Evolutionary conservation across 2,329 filamentous ascomycete genomes (phyloP), one percentile per base, ranked within the genome.

Genomic region (Emergomyces orientalis): DNA sequence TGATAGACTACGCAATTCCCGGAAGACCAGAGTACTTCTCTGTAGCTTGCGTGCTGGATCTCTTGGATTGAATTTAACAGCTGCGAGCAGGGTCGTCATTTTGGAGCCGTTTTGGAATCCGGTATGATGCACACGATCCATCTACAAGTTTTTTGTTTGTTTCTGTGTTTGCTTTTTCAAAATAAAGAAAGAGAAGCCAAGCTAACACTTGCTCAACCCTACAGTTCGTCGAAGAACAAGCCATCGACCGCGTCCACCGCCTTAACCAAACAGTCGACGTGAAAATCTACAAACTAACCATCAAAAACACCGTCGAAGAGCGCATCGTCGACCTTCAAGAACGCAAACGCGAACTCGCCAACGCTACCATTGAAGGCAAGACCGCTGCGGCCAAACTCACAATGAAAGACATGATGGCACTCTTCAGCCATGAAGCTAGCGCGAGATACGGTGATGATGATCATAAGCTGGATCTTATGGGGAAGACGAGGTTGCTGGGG

Each of bases 51-150:
- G 96, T 70, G 97, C 94, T 71, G 94, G 94, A 67, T 92, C 90
- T 59, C 77, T 99, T 55, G 94, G 94, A 2, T 84, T 99, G 34
- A 99, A 99, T 75, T 80, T 99, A 61, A 99, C 94, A 7, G 94
- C 92, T 0, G 94, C 94, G 11, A 94, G 89, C 65, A 84, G 94
- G 22, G 94, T 99, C 3, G 87, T 99, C 60, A 96, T 99, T 69
- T 81, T 99, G 52, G 94, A 99, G 75, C 94, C 94, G 0, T 99
- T 99, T 76, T 99, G 94, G 94, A 99, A 99, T 75, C 94, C 91
- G 2, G 86, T 88, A 81, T 73, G 84, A 79, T 32, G 2, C 52
- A 39, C 41, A 62, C 30, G 6, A 41, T 19, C 57, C 30, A 43
- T 34, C 25, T 8, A 17, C 2, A 1, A 51, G 22, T 22, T 62